Evolutionary conservation across 768 basidiomycete species (phyloP).

Genomic region (Pisolithus sp.): DNA sequence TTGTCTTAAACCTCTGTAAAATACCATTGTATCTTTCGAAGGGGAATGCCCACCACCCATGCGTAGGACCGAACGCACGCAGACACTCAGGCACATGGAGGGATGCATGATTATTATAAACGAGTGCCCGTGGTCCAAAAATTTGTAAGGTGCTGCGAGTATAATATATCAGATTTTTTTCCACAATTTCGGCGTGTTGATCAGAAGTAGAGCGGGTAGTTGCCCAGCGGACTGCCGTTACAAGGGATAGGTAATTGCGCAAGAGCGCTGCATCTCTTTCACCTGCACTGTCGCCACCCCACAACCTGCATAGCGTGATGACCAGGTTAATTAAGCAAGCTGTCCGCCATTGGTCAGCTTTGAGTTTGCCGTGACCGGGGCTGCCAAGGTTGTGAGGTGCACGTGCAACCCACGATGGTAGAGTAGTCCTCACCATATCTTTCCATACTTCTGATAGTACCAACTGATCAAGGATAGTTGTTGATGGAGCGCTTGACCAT

Average conservation of each 20-base stretch:
- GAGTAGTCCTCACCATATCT: conserved; percentile 5
- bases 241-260: background rate
- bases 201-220: background rate
- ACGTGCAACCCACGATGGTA: conserved; percentile 16
- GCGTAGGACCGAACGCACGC: conserved; percentile 19
- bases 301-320: conserved; percentile 26
- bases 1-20: conserved; percentile 25
- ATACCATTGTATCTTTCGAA: conserved; percentile 29
- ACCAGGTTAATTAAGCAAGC: conserved; percentile 20
- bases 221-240: background rate
- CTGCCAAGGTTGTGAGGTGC: conserved; percentile 30
- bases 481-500: background rate
- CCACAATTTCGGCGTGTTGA: background rate
- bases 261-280: background rate
- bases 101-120: conserved; percentile 34
- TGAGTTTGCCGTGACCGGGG: conserved; percentile 28
- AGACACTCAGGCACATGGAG: conserved; percentile 32
- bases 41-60: conserved; percentile 21
- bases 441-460: conserved; percentile 1
- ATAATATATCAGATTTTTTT: background rate
- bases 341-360: conserved; percentile 22
- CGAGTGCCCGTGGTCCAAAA: background rate
- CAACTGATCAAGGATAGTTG: background rate
- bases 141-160: background rate
- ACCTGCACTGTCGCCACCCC: conserved; percentile 10